Conservation (phyloP, 345 rosid genomes). For the Mangifera indica region DNA sequence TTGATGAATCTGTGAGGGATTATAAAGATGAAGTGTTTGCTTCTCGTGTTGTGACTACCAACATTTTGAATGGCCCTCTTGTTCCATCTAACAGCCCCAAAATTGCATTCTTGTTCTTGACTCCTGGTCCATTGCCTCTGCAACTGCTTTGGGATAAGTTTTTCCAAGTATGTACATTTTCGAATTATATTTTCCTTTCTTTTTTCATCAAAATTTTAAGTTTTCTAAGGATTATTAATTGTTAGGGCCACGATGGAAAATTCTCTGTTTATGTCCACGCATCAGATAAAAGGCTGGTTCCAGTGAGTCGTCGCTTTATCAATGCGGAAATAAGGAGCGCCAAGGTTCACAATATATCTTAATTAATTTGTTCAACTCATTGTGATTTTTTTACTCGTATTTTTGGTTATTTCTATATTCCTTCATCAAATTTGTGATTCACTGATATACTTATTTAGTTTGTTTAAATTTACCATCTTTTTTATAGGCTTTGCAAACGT, state of each 20-base stretch:
- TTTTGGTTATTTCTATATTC: too few relatives aligned
- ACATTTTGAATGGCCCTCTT: neutral
- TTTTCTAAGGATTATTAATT: too few relatives aligned
- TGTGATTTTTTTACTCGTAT: too few relatives aligned
- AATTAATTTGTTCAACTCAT: too few relatives aligned
- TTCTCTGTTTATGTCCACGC: conserved; percentile 47
- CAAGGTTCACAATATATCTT: too few relatives aligned
- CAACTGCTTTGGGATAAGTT: neutral
- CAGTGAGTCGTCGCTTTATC: conserved; percentile 33
- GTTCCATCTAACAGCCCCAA: neutral
- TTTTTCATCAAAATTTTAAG: too few relatives aligned
- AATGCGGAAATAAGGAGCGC: conserved; percentile 35
- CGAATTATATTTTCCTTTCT: too few relatives aligned
- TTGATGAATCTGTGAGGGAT: neutral
- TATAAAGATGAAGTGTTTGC: neutral
- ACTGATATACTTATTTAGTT: too few relatives aligned
- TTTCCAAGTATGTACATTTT: neutral
- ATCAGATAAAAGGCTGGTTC: conserved; percentile 37
- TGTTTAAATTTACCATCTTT: too few relatives aligned
- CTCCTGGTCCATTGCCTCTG: conserved; percentile 1
- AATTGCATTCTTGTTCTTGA: conserved; percentile 5
- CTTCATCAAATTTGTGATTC: too few relatives aligned
- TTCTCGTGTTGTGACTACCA: conserved; percentile 1
- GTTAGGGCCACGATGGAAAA: conserved; percentile 30
- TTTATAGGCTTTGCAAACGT: too few relatives aligned